Evolutionary conservation across 208 protist genomes (phyloP), one percentile per base, ranked within the genome.

Genomic region (Polymyxa betae): DNA sequence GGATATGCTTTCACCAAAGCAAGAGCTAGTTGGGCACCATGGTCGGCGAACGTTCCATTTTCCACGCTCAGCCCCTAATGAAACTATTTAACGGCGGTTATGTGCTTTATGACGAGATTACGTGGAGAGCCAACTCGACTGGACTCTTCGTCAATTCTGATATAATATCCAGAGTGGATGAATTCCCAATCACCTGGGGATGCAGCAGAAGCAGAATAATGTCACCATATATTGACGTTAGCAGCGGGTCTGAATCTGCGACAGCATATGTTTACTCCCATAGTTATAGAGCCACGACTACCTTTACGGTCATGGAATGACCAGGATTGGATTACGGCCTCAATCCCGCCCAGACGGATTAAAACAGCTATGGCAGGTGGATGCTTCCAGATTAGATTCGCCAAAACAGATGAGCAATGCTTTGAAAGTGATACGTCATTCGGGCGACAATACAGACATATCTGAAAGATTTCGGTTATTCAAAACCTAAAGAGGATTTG

Each of bases 371-470:
- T 45, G 35, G 72, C n/a, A 5, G 72, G 72, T 20, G 5, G 16
- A n/a, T 82, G n/a, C 16, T 16, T 5, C 10, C 35, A 35, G 40
- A 82, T 35, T n/a, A 82, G 72, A 40, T 43, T 12, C 10, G 72
- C 72, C 5, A 82, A n/a, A 20, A 82, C 5, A 43, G 16, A 20
- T 5, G 72, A 5, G n/a, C 72, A 82, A n/a, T 5, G 16, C 72
- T 5, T 35, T 43, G n/a, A 5, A 5, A 43, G 72, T 20, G 12
- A 24, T 29, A 60, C 49, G n/a, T 82, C 72, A n/a, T 82, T 82
- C 72, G 72, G 72, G 72, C 72, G 72, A 82, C 72, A 82, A 43
- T 82, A 82, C 72, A 82, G 72, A n/a, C 72, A 82, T 5, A 82
- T 60, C 49, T 60, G 49, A 60, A 29, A 5, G 49, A 60, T 29